Conservation (phyloP, 2,329 filamentous ascomycete species). For the Alternaria triticimaculans region DNA sequence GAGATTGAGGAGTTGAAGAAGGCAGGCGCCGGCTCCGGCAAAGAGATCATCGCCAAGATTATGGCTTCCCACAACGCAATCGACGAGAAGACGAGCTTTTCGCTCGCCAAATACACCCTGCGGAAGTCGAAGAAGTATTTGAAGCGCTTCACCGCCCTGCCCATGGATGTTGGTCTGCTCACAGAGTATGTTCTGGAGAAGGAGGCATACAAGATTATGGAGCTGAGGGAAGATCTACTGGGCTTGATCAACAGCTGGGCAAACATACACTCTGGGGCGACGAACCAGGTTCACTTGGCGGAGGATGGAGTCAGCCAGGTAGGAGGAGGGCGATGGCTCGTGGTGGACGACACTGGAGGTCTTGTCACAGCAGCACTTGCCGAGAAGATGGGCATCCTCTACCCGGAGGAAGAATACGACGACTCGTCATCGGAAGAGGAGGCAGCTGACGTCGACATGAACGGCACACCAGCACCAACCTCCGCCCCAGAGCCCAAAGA, state of each 20-base stretch:
- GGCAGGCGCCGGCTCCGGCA: conserved; percentile 77
- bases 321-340: conserved; percentile 72
- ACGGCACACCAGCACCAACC: conserved; percentile 7
- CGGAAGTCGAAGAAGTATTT: conserved; percentile 95
- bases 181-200: conserved; percentile 82
- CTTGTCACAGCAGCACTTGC: conserved; percentile 83
- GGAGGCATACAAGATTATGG: conserved; percentile 80
- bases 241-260: conserved; percentile 86
- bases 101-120: conserved; percentile 92
- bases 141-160: conserved; percentile 82
- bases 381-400: conserved; percentile 84
- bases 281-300: conserved; percentile 35
- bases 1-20: conserved; percentile 76
- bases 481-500: background rate
- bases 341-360: conserved; percentile 87
- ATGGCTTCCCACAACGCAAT: conserved; percentile 87
- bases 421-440: conserved; percentile 24
- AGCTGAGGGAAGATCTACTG: conserved; percentile 83
- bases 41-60: conserved; percentile 91
- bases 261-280: conserved; percentile 80
- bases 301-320: conserved; percentile 46
- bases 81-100: conserved; percentile 93
- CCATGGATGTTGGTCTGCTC: conserved; percentile 78
- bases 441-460: background rate
- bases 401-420: conserved; percentile 53